These are phyloP conservation scores for Knoxdaviesia capensis DNA, from an alignment of 2,329 filamentous ascomycete genomes.

Conservation along the genomic window DNA sequence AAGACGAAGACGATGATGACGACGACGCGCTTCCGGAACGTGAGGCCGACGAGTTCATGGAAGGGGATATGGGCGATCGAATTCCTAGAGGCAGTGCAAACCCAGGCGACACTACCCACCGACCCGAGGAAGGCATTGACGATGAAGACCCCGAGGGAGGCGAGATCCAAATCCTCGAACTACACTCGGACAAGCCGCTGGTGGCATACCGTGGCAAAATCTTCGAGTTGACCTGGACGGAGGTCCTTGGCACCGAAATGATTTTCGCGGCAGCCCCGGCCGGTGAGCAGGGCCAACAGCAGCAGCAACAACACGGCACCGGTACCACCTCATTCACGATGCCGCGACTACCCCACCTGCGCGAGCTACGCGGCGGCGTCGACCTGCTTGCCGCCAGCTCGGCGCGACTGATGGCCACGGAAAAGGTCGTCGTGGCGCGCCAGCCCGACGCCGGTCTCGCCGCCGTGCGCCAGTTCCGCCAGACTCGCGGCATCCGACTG, in stretches of 20 bases:
- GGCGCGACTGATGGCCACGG: constrained; percentile 47
- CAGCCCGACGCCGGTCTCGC: constrained; percentile 10
- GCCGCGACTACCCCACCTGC: constrained; percentile 21
- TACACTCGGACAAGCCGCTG: constrained; percentile 58
- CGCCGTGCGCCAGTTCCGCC: constrained; percentile 18
- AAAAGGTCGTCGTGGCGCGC: constrained; percentile 35
- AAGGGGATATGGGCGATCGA: background rate
- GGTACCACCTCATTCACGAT: constrained; percentile 2
- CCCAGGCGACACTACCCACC: background rate
- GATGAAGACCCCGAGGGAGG: constrained; percentile 1
- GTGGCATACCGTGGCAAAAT: constrained; percentile 62
- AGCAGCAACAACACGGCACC: no score
- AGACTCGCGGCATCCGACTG: constrained; percentile 21
- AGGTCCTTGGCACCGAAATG: constrained; percentile 68
- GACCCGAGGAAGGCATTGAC: constrained; percentile 1
- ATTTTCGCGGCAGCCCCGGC: constrained; percentile 33
- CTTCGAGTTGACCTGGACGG: constrained; percentile 64
- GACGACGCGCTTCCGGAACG: constrained; percentile 14
- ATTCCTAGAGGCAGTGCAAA: background rate
- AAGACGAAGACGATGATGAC: constrained; percentile 10
- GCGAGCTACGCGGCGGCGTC: constrained; percentile 34
- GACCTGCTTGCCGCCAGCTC: constrained; percentile 55
- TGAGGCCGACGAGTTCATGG: constrained; percentile 12
- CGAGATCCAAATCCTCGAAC: constrained; percentile 57
- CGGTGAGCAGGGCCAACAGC: constrained; percentile 11